phyloP scores from a whole-genome alignment of 805 yeast species.

The Ogataea allantospora region DNA sequence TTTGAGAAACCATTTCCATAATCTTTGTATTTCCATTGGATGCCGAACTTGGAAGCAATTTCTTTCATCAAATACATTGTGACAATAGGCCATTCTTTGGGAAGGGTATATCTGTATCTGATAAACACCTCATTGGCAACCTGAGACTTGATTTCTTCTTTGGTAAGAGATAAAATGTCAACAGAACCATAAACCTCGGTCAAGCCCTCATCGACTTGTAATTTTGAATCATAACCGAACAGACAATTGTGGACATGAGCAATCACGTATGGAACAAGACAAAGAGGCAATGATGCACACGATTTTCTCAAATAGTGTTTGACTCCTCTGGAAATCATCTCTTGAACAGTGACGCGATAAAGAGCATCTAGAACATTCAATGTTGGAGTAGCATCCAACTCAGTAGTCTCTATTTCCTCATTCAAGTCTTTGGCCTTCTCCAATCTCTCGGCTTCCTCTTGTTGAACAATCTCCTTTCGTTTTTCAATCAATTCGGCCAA shows the following conservation, averaged over 20 bases:
- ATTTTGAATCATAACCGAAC: constrained; percentile 49
- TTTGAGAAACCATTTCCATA: constrained; percentile 50
- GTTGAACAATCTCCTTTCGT: constrained; percentile 28
- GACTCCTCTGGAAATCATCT: constrained; percentile 75
- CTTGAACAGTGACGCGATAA: constrained; percentile 49
- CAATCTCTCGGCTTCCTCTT: constrained; percentile 33
- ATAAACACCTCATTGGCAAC: constrained; percentile 52
- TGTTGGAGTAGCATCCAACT: constrained; percentile 43
- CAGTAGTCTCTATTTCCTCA: constrained; percentile 26
- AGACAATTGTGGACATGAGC: constrained; percentile 71
- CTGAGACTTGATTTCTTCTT: constrained; percentile 41
- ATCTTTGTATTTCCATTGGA: constrained; percentile 68
- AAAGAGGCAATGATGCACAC: constrained; percentile 46
- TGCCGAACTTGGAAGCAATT: constrained; percentile 74
- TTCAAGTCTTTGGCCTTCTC: constrained; percentile 22
- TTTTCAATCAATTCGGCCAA: constrained; percentile 38
- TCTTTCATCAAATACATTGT: constrained; percentile 56
- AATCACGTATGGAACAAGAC: constrained; percentile 57
- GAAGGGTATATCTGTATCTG: constrained; percentile 64
- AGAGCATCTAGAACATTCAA: constrained; percentile 47
- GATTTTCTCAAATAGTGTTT: constrained; percentile 67
- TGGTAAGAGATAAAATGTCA: constrained; percentile 44
- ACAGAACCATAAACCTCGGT: constrained; percentile 41
- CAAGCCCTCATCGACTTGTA: constrained; percentile 43
- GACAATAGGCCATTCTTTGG: constrained; percentile 47